These are phyloP conservation scores for Phragmites australis DNA, from an alignment of 176 grass and related monocot genomes.

Conservation along the genomic window DNA sequence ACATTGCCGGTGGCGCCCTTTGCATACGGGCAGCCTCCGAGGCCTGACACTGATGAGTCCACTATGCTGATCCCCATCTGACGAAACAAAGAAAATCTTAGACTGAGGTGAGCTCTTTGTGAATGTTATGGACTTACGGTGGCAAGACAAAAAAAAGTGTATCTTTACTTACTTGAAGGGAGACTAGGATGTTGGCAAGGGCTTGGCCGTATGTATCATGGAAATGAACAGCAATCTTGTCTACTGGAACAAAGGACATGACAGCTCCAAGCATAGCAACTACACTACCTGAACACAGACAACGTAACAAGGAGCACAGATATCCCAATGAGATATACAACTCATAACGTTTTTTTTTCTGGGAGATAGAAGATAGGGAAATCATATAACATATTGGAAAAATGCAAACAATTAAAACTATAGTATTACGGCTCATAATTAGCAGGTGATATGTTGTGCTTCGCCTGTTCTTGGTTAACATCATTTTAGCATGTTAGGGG, in stretches of 20 bases:
- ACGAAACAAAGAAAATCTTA: not conserved
- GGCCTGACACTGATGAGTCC: slow-evolving; percentile 79
- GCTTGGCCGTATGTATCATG: slow-evolving; percentile 89
- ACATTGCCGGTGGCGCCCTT: slow-evolving; percentile 85
- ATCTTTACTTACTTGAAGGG: slow-evolving; percentile 72
- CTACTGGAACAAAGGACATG: slow-evolving; percentile 56
- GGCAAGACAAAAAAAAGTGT: not conserved
- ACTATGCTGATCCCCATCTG: slow-evolving; percentile 67
- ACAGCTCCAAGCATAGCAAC: slow-evolving; percentile 78
- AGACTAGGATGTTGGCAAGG: slow-evolving; percentile 76
- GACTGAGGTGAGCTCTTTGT: not conserved
- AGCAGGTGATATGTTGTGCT: too few relatives aligned
- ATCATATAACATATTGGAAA: too few relatives aligned
- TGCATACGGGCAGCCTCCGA: slow-evolving; percentile 84
- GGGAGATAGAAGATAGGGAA: too few relatives aligned
- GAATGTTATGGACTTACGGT: not conserved
- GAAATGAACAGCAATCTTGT: too few relatives aligned
- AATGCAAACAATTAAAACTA: too few relatives aligned
- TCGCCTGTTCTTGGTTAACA: too few relatives aligned
- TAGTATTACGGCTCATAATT: too few relatives aligned
- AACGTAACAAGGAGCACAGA: not conserved
- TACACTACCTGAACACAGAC: slow-evolving; percentile 58
- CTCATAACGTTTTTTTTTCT: too few relatives aligned
- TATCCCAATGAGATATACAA: not conserved
- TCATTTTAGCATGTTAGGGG: too few relatives aligned